Evolutionary conservation across 2,329 filamentous ascomycete species (phyloP).

Genomic region (Chaetoscypha palmicola): DNA sequence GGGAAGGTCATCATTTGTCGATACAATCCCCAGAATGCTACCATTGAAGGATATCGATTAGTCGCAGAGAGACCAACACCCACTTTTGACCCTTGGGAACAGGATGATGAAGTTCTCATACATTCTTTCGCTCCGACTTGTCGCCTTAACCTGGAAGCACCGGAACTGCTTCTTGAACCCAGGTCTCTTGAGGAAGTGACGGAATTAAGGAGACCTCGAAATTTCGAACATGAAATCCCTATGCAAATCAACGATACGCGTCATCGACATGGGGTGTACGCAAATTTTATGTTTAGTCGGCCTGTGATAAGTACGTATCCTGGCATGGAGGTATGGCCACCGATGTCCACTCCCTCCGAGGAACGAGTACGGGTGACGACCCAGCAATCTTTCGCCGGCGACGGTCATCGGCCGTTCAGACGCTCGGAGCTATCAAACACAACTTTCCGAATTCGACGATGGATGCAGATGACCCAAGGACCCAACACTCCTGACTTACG

Average conservation of each 20-base stretch:
- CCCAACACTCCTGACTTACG: slow-evolving; percentile 36
- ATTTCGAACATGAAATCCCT: slow-evolving; percentile 36
- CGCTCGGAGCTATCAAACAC: slow-evolving; percentile 58
- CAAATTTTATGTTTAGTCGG: slow-evolving; percentile 61
- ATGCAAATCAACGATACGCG: slow-evolving; percentile 43
- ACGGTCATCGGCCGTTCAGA: slow-evolving; percentile 40
- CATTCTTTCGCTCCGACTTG: slow-evolving; percentile 66
- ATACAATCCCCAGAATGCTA: slow-evolving; percentile 64
- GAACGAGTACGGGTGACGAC: slow-evolving; percentile 41
- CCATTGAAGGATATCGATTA: slow-evolving; percentile 75
- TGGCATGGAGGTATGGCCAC: slow-evolving; percentile 63
- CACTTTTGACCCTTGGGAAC: slow-evolving; percentile 56
- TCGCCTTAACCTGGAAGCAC: slow-evolving; percentile 66
- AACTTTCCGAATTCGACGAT: slow-evolving; percentile 68
- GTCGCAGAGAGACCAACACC: slow-evolving; percentile 55
- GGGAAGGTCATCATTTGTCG: slow-evolving; percentile 71
- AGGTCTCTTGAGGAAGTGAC: too few species aligned
- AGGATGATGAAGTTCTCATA: slow-evolving; percentile 59
- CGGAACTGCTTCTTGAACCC: too few species aligned
- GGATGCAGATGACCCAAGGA: slow-evolving; percentile 58
- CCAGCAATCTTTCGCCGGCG: slow-evolving; percentile 36
- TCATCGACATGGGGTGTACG: slow-evolving; percentile 45
- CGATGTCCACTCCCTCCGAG: slow-evolving; percentile 57
- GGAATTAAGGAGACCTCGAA: slow-evolving; percentile 4
- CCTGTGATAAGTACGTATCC: slow-evolving; percentile 35